These are phyloP conservation scores for Monosporozyma siamensis DNA, from an alignment of 805 yeast species.

Conservation along the genomic window DNA sequence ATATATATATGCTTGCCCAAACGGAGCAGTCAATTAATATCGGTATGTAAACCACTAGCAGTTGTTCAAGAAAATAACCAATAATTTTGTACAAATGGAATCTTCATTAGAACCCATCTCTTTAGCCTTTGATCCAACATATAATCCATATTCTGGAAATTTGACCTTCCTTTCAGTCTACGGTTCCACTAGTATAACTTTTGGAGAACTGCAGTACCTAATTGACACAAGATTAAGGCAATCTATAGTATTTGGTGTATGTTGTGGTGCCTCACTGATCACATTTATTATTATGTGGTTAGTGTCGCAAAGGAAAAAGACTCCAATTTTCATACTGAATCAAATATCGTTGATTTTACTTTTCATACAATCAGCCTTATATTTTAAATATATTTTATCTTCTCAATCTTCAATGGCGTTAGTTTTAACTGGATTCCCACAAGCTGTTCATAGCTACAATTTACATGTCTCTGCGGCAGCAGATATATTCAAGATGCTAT, in stretches of 20 bases:
- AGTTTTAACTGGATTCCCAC: slow-evolving; percentile 39
- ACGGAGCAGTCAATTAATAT: no score
- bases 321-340: slow-evolving; percentile 71
- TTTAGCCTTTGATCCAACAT: slow-evolving; percentile 16
- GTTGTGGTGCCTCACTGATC: slow-evolving; percentile 46
- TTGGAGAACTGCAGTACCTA: slow-evolving; percentile 36
- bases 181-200: slow-evolving; percentile 33
- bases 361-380: slow-evolving; percentile 52
- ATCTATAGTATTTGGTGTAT: slow-evolving; percentile 44
- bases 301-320: slow-evolving; percentile 42
- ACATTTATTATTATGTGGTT: slow-evolving; percentile 41
- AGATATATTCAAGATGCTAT: slow-evolving; percentile 47
- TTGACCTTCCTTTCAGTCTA: slow-evolving; percentile 36
- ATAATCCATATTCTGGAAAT: slow-evolving; percentile 19
- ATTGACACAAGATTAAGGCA: slow-evolving; percentile 30
- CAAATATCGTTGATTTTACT: slow-evolving; percentile 47
- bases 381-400: slow-evolving; percentile 44
- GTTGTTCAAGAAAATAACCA: background rate
- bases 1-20: background rate
- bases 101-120: slow-evolving; percentile 8
- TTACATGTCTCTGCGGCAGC: slow-evolving; percentile 50
- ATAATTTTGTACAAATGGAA: no score
- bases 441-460: slow-evolving; percentile 30
- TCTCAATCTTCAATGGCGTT: slow-evolving; percentile 42
- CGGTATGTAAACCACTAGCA: no score